These are phyloP conservation scores for Schizosaccharomyces japonicus DNA, from an alignment of 805 yeast genomes.

Conservation along the genomic window DNA sequence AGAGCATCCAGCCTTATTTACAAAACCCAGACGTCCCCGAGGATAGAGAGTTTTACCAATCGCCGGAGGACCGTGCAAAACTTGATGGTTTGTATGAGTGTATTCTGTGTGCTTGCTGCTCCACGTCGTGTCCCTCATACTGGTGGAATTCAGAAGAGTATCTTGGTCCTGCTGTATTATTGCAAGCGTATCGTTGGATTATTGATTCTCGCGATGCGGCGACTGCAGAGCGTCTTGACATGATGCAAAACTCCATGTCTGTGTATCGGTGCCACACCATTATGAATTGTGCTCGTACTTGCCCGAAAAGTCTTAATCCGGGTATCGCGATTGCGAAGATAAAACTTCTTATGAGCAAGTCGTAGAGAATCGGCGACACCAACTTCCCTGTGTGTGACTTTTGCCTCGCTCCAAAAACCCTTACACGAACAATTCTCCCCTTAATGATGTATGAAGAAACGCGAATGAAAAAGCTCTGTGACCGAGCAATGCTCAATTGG, in stretches of 20 bases:
- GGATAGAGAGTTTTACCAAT: constrained; percentile 81
- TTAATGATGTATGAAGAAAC: too few species aligned
- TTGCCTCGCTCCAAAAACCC: not conserved
- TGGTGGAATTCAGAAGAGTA: constrained; percentile 99
- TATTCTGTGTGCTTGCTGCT: constrained; percentile 94
- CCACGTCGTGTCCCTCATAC: constrained; percentile 95
- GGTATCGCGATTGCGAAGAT: constrained; percentile 93
- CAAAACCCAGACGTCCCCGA: constrained; percentile 69
- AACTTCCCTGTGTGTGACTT: not conserved
- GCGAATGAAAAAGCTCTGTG: too few species aligned
- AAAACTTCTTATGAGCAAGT: constrained; percentile 61
- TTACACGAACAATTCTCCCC: too few species aligned
- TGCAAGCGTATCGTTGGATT: constrained; percentile 99
- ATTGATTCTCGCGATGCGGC: constrained; percentile 93
- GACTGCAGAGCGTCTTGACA: constrained; percentile 49
- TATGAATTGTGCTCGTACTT: constrained; percentile 93
- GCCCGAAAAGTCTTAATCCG: constrained; percentile 97
- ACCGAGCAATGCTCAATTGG: too few species aligned
- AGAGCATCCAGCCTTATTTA: constrained; percentile 88
- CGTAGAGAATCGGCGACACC: too few species aligned
- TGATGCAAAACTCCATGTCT: constrained; percentile 91
- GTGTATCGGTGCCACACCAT: constrained; percentile 96
- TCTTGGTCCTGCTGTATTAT: constrained; percentile 92
- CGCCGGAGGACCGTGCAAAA: constrained; percentile 80
- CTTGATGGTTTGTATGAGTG: constrained; percentile 94